Base-by-base conservation (phyloP, 1,284 basidiomycete species). In the Puccinia triticina region DNA sequence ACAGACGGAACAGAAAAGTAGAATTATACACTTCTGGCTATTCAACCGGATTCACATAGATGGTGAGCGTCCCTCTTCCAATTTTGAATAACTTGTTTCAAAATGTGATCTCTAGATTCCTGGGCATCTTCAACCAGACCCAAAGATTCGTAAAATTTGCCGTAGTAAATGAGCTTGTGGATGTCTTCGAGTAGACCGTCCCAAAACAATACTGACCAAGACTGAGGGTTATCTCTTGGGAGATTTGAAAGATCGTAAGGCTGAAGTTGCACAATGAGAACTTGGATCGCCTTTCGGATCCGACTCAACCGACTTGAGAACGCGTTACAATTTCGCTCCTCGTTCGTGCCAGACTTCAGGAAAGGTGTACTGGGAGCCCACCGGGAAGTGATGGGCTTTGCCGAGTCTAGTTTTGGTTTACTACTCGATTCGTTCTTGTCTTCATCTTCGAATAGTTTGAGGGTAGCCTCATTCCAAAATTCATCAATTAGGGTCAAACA, bases 121-220 rank as follows among this genome's bases (percentile, higher is more conserved):
- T 29, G 59, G 32, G 23, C 37, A 10, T 61, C 61, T 46, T 59
- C 46, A 46, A 34, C 59, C 23, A 11, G 11, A 29, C n/a, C 21
- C 29, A 77, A 48, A 21, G 75, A 77, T 14, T 64, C 55, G 23
- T 61, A 64, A 50, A 77, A 77, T 34, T 46, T 64, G 14, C 75
- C 75, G 32, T 59, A 59, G 40, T 61, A 46, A 37, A 61, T 32
- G 26, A 77, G 53, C n/a, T 50, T 26, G 23, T 64, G 50, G 34
- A 77, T 77, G 40, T 77, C 75, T 48, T 77, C 75, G 21, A 77
- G 55, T n/a, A 77, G 75, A n/a, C 75, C 75, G 21, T 77, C 75
- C 75, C 75, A 77, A 61, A 77, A 64, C 59, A 77, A 34, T 18
- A 61, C 43, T 29, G 75, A 64, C 75, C 75, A 77, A 23, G 75